Conservation (phyloP, 202 grass and related monocot genomes). For the Sporobolus alterniflorus region DNA sequence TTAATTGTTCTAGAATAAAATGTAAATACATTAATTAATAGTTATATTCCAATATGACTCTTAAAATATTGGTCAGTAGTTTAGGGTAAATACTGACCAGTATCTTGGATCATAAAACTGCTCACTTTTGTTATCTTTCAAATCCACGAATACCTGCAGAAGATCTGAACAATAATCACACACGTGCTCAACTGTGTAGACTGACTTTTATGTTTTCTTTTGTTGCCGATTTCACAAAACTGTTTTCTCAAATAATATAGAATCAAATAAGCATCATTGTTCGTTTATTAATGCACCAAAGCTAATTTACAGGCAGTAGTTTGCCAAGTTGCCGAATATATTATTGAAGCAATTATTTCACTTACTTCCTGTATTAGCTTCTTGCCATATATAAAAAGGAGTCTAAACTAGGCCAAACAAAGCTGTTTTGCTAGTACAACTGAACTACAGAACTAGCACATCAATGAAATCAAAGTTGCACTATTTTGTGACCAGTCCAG, state of each 20-base stretch:
- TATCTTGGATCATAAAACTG: no score
- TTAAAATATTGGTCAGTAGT: no score
- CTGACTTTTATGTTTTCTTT: not conserved
- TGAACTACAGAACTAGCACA: not conserved
- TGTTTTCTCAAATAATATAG: not conserved
- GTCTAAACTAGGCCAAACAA: not conserved
- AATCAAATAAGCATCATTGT: no score
- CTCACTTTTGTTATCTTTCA: slow-evolving; percentile 22
- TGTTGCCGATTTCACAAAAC: not conserved
- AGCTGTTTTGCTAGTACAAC: not conserved
- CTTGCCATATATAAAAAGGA: not conserved
- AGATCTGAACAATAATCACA: not conserved
- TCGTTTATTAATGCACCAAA: not conserved
- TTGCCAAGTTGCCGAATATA: not conserved
- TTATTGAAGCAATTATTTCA: no score
- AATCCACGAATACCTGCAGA: not conserved
- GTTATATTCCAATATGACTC: no score
- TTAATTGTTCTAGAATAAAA: no score
- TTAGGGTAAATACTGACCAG: no score
- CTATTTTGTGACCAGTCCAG: not conserved
- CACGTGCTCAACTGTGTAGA: slow-evolving; percentile 14
- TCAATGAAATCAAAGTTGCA: not conserved
- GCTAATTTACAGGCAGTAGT: no score
- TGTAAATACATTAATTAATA: no score
- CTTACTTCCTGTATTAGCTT: not conserved